Conservation (phyloP, 331 rosid genomes). For the Quercus tomentella region DNA sequence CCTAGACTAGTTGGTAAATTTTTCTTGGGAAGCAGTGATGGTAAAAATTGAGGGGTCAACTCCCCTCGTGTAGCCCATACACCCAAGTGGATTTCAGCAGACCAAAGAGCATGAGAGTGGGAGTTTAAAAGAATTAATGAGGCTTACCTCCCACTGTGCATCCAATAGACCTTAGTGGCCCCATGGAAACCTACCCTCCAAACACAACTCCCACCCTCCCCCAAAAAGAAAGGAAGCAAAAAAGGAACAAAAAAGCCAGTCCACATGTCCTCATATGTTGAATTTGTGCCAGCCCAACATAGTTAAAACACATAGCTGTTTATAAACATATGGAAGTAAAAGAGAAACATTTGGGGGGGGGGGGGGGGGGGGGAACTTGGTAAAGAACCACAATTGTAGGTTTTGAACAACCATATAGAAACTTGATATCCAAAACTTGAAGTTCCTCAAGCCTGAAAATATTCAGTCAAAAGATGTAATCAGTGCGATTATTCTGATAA, state of each 20-base stretch:
- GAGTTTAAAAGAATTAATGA: neutral
- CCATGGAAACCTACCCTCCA: no score
- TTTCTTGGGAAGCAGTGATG: neutral
- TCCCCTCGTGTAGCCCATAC: neutral
- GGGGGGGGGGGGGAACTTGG: constrained; percentile 46
- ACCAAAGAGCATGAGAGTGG: neutral
- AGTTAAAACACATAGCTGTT: neutral
- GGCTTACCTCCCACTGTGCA: no score
- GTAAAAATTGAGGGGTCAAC: neutral
- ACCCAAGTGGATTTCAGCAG: neutral
- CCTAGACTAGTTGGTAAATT: no score
- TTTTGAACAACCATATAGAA: constrained; percentile 91
- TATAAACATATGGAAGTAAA: neutral
- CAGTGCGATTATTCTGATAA: neutral
- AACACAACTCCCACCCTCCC: no score
- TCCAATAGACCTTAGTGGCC: no score
- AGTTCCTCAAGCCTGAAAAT: constrained; percentile 98
- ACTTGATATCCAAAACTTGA: constrained; percentile 95
- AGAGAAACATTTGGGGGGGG: neutral
- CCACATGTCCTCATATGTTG: no score
- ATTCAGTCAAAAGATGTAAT: constrained; percentile 5
- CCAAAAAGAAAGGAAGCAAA: no score
- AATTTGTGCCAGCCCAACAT: neutral
- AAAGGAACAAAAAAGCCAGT: no score
- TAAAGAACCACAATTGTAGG: constrained; percentile 97